Base-by-base conservation (phyloP, 192 early-diverging fungal genomes). In the Irineochytrium annulatum region DNA sequence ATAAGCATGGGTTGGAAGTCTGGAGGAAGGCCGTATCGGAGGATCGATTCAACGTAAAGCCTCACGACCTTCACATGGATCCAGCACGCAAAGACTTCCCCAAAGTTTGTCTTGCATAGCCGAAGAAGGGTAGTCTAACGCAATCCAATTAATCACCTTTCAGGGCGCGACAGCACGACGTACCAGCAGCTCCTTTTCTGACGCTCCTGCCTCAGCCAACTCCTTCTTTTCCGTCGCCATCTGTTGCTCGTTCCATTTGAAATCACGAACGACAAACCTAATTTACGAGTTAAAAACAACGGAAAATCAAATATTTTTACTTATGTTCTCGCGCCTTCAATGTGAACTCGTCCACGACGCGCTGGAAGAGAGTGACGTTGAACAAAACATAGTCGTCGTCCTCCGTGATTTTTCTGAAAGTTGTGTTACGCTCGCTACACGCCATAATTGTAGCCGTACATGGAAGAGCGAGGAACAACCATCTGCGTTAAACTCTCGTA, bases 21-120 rank as follows among this genome's bases (percentile, higher is more conserved):
- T 31, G 95, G 93, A 14, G 97, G 94, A 16, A 98, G 79, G 22
- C 97, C 97, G 68, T 99, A 97, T 49, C 97, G 93, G 60, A 99
- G 71, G 3, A 99, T 83, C 17, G 91, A 94, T 69, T 99, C 97
- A 22, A 99, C 93, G 80, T 93, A 98, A 19, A 96, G 85, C 4
- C 95, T 83, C 33, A 99, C 72, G 1, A 89, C 89, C 77, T 98
- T 99, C 58, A 97, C 69, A 64, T 99, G 97, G 34, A 96, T 78
- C 91, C 92, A 98, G 34, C 89, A 89, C 4, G 87, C 68, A 63
- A 94, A 92, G 0, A 90, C 86, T 69, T 98, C 97, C 29, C 93
- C 86, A 73, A 99, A 98, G 72, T 93, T 93, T 28, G 92, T 90
- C 77, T 87, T 89, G 60, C 89, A 86, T 71, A 98, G 79, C 63